Evolutionary conservation across 768 basidiomycete genomes (phyloP), one percentile per base, ranked within the genome.

Genomic region (Agrocybe chaxingu): DNA sequence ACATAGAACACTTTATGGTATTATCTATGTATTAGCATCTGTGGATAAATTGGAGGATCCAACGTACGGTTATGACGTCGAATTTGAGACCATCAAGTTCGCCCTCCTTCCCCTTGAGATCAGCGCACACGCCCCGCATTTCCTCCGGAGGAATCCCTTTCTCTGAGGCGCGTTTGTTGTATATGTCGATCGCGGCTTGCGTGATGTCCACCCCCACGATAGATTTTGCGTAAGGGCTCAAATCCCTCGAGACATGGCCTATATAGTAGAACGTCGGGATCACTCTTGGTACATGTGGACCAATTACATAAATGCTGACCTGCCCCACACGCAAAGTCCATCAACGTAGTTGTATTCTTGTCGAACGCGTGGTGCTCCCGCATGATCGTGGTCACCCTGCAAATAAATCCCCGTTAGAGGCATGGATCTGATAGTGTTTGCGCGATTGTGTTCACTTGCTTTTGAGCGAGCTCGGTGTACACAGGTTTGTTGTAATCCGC

Each of bases 141-240:
- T 87, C 84, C 44, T 86, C 82, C 1, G 71, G 66, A 1, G 75
- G 58, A 34, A 89, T 77, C 3, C 87, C 86, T 50, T 89, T 83
- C 47, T 84, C 78, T 13, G 52, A 51, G 11, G 80, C 80, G 18
- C 73, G 70, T 45, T 66, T 58, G 64, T 88, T 89, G 70, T 80
- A 92, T 9, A 71, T 65, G 47, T 88, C 81, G 7, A 91, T 84
- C 73, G 83, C 79, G 1, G 67, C 77, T 54, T 83, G 81, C 66
- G 83, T 89, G 60, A 90, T 85, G 60, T 92, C 90, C 11, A 87
- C 81, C 8, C 88, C 89, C 11, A 89, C 66, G 54, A 91, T 77
- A 29, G 71, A 71, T 61, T 81, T 85, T 41, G 77, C 76, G 55
- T 85, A 70, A 1, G 81, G 72, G 0, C 79, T 80, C 19, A 91